Percentiles rank a stretch among this genome's conserved stretches.
phyloP scores from a whole-genome alignment of 805 yeast species.

The Wickerhamiella vanderwaltii region DNA sequence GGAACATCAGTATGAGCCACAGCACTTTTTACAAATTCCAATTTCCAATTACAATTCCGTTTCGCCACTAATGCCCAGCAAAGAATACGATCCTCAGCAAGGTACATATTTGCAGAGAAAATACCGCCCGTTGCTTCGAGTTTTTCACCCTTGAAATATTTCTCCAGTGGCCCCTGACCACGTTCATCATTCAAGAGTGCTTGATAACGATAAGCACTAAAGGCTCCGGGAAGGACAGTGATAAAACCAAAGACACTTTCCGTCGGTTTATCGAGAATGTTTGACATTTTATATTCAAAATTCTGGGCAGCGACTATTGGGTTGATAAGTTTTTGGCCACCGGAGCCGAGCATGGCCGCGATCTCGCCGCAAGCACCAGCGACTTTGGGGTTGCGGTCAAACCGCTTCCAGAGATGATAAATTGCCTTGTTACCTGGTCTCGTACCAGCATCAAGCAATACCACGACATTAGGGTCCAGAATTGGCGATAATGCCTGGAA shows the following conservation, averaged over 20 bases:
- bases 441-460: slow-evolving; percentile 88
- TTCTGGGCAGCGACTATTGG: slow-evolving; percentile 95
- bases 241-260: slow-evolving; percentile 92
- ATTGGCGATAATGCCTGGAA: slow-evolving; percentile 83
- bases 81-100: slow-evolving; percentile 91
- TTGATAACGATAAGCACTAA: slow-evolving; percentile 79
- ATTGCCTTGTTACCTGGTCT: slow-evolving; percentile 76
- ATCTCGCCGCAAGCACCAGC: slow-evolving; percentile 99
- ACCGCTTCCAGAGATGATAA: slow-evolving; percentile 81
- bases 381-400: slow-evolving; percentile 58
- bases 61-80: slow-evolving; percentile 96
- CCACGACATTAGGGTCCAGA: slow-evolving; percentile 69
- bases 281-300: slow-evolving; percentile 92
- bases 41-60: slow-evolving; percentile 54
- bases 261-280: slow-evolving; percentile 88
- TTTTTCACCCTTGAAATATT: slow-evolving; percentile 87
- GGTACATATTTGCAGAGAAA: slow-evolving; percentile 89
- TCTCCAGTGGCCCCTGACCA: slow-evolving; percentile 77
- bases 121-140: slow-evolving; percentile 66
- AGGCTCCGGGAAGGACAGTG: slow-evolving; percentile 91
- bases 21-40: slow-evolving; percentile 77
- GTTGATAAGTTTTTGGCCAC: slow-evolving; percentile 45
- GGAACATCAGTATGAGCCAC: slow-evolving; percentile 95
- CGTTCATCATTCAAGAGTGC: slow-evolving; percentile 56
- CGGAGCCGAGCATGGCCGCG: slow-evolving; percentile 65